Conservation (phyloP, 2,329 filamentous ascomycete genomes). For the Mycocentrospora acerina region DNA sequence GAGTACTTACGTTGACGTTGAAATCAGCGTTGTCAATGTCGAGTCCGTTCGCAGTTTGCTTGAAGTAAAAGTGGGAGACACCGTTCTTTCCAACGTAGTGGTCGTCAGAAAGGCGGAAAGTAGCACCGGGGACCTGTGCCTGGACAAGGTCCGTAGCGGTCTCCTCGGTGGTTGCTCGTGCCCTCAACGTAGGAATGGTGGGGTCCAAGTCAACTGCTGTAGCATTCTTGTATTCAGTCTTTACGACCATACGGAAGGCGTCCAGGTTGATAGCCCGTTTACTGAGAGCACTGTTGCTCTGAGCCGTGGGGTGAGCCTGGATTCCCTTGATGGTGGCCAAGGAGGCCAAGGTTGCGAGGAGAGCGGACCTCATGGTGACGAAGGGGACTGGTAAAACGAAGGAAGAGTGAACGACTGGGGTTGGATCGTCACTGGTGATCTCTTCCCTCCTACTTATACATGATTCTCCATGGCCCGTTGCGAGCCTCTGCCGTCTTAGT, state of each 20-base stretch:
- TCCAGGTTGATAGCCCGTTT: slow-evolving; percentile 33
- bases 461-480: slow-evolving; percentile 1
- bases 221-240: slow-evolving; percentile 26
- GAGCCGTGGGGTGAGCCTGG: slow-evolving; percentile 24
- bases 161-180: slow-evolving; percentile 11
- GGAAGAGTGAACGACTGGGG: slow-evolving; percentile 13
- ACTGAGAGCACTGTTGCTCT: slow-evolving; percentile 14
- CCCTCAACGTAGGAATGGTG: slow-evolving; percentile 8
- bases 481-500: too few species aligned
- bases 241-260: slow-evolving; percentile 31
- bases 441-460: slow-evolving; percentile 14
- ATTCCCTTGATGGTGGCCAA: slow-evolving; percentile 23
- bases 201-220: slow-evolving; percentile 11
- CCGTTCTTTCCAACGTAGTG: slow-evolving; percentile 49
- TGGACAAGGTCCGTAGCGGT: slow-evolving; percentile 10
- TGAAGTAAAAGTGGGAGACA: slow-evolving; percentile 59
- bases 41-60: slow-evolving; percentile 58
- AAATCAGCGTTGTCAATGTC: slow-evolving; percentile 63
- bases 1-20: slow-evolving; percentile 57
- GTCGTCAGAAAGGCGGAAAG: slow-evolving; percentile 10
- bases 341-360: slow-evolving; percentile 33
- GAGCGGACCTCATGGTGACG: slow-evolving; percentile 30
- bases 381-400: slow-evolving; percentile 15
- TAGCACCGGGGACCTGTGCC: slow-evolving; percentile 8
- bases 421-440: slow-evolving; percentile 2